Base-by-base conservation (phyloP, 192 early-diverging fungal species). In the Coemansia sp. region DNA sequence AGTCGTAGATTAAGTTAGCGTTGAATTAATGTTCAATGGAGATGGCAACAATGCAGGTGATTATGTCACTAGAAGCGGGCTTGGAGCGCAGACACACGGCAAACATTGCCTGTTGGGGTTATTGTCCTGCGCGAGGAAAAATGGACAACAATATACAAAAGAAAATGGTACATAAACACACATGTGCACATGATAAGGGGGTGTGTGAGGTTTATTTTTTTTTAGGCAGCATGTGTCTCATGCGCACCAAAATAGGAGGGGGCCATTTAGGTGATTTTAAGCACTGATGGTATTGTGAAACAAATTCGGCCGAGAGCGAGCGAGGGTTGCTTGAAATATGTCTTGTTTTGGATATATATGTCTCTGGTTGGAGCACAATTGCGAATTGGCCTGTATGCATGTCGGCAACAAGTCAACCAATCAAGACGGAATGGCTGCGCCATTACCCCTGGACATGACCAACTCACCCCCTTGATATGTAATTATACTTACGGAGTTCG, bases 151-250 rank as follows among this genome's bases (percentile, higher is more conserved):
- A 57, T 57, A 34, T 14, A 5, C 29, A 17, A 4, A 6, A 14
- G 4, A 57, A 57, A 57, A 57, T 57, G 31, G 54, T 17, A 57
- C 54, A 57, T 57, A 57, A 57, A 57, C 54, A 35, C 54, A 35
- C 54, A 57, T 57, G 31, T 57, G 14, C 54, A 57, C 54, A 53
- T 53, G 51, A 31, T 53, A 57, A 34, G 54, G 54, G 54, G 54
- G 16, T 34, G 21, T 53, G 29, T 53, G 10, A 4, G 2, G 17
- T 51, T 27, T 51, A 24, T 51, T 51, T 51, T 51, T 6, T 57
- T 57, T 34, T 35, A 57, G 31, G 54, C 13, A 16, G 54, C 54
- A 57, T 33, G 54, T 57, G 54, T 57, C 14, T n/a, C 54, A 14
- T 14, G 16, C 2, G 37, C 37, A 39, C 37, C 11, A 41, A 57